These are phyloP conservation scores for Harringtonia lauricola DNA, from an alignment of 2,329 filamentous ascomycete species.

Conservation along the genomic window DNA sequence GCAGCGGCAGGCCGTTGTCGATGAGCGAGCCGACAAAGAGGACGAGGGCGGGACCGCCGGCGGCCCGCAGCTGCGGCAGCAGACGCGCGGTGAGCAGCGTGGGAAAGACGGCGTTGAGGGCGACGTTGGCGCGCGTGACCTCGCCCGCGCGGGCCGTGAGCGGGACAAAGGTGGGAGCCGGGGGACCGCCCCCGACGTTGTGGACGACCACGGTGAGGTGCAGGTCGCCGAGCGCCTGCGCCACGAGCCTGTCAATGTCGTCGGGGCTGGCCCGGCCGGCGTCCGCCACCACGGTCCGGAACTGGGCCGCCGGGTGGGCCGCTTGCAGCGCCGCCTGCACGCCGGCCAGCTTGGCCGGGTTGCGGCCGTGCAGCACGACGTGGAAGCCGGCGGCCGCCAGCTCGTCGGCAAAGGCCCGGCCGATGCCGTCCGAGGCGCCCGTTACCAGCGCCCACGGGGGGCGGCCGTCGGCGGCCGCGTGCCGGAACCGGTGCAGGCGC, in stretches of 20 bases:
- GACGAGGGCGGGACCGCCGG: constrained; percentile 33
- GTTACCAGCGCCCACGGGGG: constrained; percentile 36
- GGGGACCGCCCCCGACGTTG: constrained; percentile 36
- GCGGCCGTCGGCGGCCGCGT: not conserved
- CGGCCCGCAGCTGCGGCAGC: constrained; percentile 29
- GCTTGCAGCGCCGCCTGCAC: constrained; percentile 27
- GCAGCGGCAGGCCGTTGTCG: constrained; percentile 32
- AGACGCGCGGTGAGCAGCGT: constrained; percentile 34
- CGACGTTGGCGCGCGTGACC: constrained; percentile 29
- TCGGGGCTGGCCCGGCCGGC: constrained; percentile 15
- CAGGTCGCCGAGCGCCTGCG: constrained; percentile 20
- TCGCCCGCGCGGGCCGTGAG: constrained; percentile 23
- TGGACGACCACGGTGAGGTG: constrained; percentile 44
- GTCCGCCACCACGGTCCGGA: constrained; percentile 33
- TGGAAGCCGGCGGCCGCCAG: constrained; percentile 42
- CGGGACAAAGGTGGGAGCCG: constrained; percentile 16
- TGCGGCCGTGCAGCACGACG: constrained; percentile 46
- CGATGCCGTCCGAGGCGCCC: constrained; percentile 44
- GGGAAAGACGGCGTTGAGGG: constrained; percentile 38
- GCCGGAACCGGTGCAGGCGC: constrained; percentile 4
- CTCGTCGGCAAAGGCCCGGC: constrained; percentile 35
- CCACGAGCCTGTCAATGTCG: constrained; percentile 9
- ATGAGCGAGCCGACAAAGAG: constrained; percentile 38
- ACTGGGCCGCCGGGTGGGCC: constrained; percentile 25
- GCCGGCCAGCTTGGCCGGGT: constrained; percentile 31